phyloP scores from a whole-genome alignment of 495 filamentous ascomycete genomes.

The Penicillium arizonense region DNA sequence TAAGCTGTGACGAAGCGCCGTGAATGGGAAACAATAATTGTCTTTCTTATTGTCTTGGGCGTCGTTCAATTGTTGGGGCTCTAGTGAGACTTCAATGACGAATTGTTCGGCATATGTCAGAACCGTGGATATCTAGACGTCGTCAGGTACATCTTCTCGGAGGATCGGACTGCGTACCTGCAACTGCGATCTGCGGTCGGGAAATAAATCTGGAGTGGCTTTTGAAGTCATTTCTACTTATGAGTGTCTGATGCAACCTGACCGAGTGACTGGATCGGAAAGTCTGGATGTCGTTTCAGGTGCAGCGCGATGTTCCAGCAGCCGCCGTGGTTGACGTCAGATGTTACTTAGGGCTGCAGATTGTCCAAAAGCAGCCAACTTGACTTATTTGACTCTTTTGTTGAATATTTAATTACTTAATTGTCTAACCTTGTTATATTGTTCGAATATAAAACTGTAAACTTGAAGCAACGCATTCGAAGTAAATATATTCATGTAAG shows the following conservation, averaged over 20 bases:
- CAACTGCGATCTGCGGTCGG: no score
- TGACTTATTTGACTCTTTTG: not conserved
- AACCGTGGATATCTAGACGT: no score
- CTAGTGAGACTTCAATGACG: not conserved
- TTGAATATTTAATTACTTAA: not conserved
- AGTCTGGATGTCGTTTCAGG: conserved; percentile 23
- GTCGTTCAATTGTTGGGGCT: not conserved
- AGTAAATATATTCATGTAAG: not conserved
- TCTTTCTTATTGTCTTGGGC: not conserved
- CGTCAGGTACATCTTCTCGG: no score
- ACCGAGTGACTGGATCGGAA: conserved; percentile 8
- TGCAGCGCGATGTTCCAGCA: conserved; percentile 21
- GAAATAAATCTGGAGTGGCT: no score
- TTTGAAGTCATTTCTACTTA: not conserved
- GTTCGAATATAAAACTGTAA: not conserved
- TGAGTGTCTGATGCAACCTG: conserved; percentile 11
- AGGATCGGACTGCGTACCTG: no score
- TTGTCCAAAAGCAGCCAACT: not conserved
- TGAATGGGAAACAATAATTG: not conserved
- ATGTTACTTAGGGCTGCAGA: conserved; percentile 10
- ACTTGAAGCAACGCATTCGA: not conserved
- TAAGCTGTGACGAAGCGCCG: not conserved
- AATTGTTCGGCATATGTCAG: no score
- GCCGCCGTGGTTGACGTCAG: conserved; percentile 36
- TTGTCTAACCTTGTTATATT: not conserved